Base-by-base conservation (phyloP, 2,329 filamentous ascomycete genomes). In the Microsporum ferrugineum region DNA sequence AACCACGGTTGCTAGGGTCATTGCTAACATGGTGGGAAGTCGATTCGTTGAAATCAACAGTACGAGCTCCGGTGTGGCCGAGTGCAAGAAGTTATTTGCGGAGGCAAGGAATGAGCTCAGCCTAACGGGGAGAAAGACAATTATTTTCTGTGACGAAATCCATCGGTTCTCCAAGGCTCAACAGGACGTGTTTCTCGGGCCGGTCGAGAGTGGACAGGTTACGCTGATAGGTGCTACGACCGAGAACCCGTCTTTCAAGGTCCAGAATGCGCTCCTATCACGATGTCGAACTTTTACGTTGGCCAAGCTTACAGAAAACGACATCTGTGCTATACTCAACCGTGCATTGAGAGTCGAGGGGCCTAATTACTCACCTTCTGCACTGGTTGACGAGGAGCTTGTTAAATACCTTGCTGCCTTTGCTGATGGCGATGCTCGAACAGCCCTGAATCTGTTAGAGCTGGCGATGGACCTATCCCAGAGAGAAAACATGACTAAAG, bases 121-220 rank as follows among this genome's bases (percentile, higher is more conserved):
- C 0, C 78, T 97, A 58, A 95, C 90, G 0, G 92, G 92, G 1
- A 82, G 91, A 63, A 92, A 89, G 76, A 97, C 94, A 0, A 95
- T 99, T 65, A 85, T 99, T 65, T 99, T 99, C 73, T 96, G 92
- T 76, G 94, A 99, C 76, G 94, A 97, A 78, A 94, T 96, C 56
- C 91, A 96, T 74, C 79, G 92, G 33, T 96, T 96, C 78, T 88
- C 83, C 67, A 96, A 96, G 75, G 82, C 86, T 0, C 94, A 97
- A 72, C 94, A 99, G 71, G 94, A 97, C 73, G 88, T 96, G 0
- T 97, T 97, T 67, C 79, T 99, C 1, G 89, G 88, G 14, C 92
- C 92, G 0, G 92, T 97, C 27, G 94, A 99, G 75, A 86, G 86
- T 0, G 94, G 94, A 4, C 88, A 88, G 33, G 87, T 99, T 65